These are phyloP conservation scores for Lactifluus hygrophoroides DNA, from an alignment of 768 basidiomycete species.

Conservation along the genomic window DNA sequence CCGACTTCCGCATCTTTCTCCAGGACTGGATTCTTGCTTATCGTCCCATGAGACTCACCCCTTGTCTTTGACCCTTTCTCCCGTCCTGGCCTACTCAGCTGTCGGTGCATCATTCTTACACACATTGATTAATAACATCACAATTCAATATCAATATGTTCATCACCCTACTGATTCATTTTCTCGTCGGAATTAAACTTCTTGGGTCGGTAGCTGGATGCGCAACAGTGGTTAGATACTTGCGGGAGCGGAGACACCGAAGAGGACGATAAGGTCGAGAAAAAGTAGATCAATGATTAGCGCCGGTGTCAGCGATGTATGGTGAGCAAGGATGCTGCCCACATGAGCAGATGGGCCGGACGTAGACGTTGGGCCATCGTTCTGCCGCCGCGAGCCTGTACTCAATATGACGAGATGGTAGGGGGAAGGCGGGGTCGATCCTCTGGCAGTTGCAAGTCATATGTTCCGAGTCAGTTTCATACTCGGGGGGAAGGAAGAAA, in stretches of 20 bases:
- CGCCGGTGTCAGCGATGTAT: slow-evolving; percentile 71
- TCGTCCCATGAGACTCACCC: too few species aligned
- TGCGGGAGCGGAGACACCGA: slow-evolving; percentile 58
- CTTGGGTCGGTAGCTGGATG: slow-evolving; percentile 54
- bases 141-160: too few species aligned
- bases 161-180: slow-evolving; percentile 51
- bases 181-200: slow-evolving; percentile 60
- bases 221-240: slow-evolving; percentile 66
- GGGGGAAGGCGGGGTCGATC: slow-evolving; percentile 42
- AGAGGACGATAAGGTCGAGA: slow-evolving; percentile 53
- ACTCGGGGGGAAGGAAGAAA: too few species aligned
- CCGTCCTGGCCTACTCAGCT: too few species aligned
- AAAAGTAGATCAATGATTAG: slow-evolving; percentile 61
- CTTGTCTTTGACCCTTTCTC: too few species aligned
- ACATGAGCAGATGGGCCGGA: slow-evolving; percentile 30
- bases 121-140: too few species aligned
- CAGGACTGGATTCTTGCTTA: too few species aligned
- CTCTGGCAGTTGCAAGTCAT: slow-evolving; percentile 35
- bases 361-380: slow-evolving; percentile 24
- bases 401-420: slow-evolving; percentile 63
- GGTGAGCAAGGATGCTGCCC: slow-evolving; percentile 59
- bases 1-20: slow-evolving; percentile 31
- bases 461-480: slow-evolving; percentile 1
- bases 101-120: too few species aligned
- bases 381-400: slow-evolving; percentile 46